These are phyloP conservation scores for Fusarium beomiforme DNA, from an alignment of 2,329 filamentous ascomycete species.

Conservation along the genomic window DNA sequence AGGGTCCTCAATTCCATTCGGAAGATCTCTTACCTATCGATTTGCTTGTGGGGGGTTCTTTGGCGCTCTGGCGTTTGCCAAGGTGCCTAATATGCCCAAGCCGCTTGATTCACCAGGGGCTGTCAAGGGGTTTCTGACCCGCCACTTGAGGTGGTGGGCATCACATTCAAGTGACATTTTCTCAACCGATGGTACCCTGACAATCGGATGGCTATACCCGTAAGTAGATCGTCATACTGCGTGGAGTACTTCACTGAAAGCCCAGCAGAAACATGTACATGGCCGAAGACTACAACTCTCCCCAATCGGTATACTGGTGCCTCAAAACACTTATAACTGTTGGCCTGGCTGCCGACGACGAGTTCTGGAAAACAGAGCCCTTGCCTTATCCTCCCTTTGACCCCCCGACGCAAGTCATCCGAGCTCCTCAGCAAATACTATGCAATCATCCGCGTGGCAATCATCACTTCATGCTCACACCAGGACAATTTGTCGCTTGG, in stretches of 20 bases:
- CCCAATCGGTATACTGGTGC: constrained; percentile 65
- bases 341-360: constrained; percentile 47
- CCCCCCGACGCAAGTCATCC: constrained; percentile 2
- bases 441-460: constrained; percentile 47
- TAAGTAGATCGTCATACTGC: background rate
- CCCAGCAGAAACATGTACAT: constrained; percentile 60
- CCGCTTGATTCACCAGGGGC: constrained; percentile 51
- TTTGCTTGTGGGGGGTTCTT: constrained; percentile 62
- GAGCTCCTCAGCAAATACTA: constrained; percentile 55
- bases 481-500: constrained; percentile 52
- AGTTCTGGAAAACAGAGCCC: constrained; percentile 59
- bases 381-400: constrained; percentile 31
- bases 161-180: constrained; percentile 55
- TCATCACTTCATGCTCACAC: constrained; percentile 56
- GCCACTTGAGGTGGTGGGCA: constrained; percentile 62
- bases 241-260: background rate
- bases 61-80: constrained; percentile 55
- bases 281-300: constrained; percentile 66
- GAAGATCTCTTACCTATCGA: constrained; percentile 60
- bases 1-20: constrained; percentile 63
- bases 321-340: constrained; percentile 60
- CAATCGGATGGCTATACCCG: constrained; percentile 53
- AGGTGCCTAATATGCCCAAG: constrained; percentile 49
- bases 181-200: constrained; percentile 59
- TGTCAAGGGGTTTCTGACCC: constrained; percentile 59